Conservation (phyloP, 2,329 filamentous ascomycete genomes). For the Penicillium thymicola region DNA sequence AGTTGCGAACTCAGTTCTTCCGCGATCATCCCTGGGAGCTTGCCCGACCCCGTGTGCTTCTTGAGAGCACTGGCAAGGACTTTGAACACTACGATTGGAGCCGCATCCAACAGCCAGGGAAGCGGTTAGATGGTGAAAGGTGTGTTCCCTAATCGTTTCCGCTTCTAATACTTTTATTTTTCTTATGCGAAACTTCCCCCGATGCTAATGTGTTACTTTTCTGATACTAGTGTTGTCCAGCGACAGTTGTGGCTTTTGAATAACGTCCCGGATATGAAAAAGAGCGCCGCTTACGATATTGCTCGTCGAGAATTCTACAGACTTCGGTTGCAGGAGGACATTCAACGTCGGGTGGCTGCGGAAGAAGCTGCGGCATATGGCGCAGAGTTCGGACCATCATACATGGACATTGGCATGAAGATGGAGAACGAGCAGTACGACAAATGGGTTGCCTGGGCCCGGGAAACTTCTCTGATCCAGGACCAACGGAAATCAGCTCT, state of each 20-base stretch:
- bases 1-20: slow-evolving; percentile 77
- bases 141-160: slow-evolving; percentile 40
- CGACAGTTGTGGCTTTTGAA: slow-evolving; percentile 83
- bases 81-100: slow-evolving; percentile 75
- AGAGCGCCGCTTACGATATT: slow-evolving; percentile 73
- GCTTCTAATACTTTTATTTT: neutral
- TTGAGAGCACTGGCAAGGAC: slow-evolving; percentile 85
- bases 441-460: slow-evolving; percentile 79
- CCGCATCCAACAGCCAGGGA: slow-evolving; percentile 68
- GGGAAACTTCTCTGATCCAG: slow-evolving; percentile 48
- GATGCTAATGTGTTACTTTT: slow-evolving; percentile 13
- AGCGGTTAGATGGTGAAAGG: slow-evolving; percentile 81
- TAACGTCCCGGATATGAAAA: slow-evolving; percentile 55
- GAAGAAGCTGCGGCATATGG: slow-evolving; percentile 86
- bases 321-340: slow-evolving; percentile 75
- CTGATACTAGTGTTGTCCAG: slow-evolving; percentile 72
- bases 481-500: slow-evolving; percentile 49
- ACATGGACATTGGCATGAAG: slow-evolving; percentile 72
- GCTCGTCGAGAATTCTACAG: slow-evolving; percentile 89
- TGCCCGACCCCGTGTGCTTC: slow-evolving; percentile 76
- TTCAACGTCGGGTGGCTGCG: slow-evolving; percentile 74
- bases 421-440: slow-evolving; percentile 79
- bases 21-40: slow-evolving; percentile 96
- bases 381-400: slow-evolving; percentile 79
- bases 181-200: neutral